Evolutionary conservation across 495 filamentous ascomycete species (phyloP).

Genomic region (Bombardia bombarda): DNA sequence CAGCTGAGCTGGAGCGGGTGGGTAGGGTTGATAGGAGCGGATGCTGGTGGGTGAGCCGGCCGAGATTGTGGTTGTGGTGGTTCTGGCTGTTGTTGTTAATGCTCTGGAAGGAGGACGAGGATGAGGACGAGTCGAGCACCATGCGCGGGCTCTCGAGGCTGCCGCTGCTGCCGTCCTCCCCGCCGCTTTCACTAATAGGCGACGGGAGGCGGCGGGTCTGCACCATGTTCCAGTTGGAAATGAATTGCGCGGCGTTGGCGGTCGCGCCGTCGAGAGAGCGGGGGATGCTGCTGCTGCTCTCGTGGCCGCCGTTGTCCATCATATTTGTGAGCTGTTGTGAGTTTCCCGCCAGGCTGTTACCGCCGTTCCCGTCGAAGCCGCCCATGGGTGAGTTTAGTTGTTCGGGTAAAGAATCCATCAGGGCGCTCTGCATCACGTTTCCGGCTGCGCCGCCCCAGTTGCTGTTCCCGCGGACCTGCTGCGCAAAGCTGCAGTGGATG

Average conservation of each 20-base stretch:
- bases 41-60: slow-evolving; percentile 31
- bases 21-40: slow-evolving; percentile 17
- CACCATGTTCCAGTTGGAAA: slow-evolving; percentile 39
- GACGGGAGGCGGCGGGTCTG: slow-evolving; percentile 56
- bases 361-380: slow-evolving; percentile 19
- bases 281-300: slow-evolving; percentile 25
- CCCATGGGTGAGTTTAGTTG: slow-evolving; percentile 33
- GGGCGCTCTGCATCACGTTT: slow-evolving; percentile 14
- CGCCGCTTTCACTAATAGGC: slow-evolving; percentile 61
- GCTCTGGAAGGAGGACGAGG: slow-evolving; percentile 13
- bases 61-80: slow-evolving; percentile 22
- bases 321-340: neutral
- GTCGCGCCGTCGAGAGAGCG: slow-evolving; percentile 29
- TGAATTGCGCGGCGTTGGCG: slow-evolving; percentile 15
- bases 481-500: slow-evolving; percentile 41
- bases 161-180: slow-evolving; percentile 26
- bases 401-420: slow-evolving; percentile 29
- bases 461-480: slow-evolving; percentile 37
- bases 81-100: slow-evolving; percentile 18
- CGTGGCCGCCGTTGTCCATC: slow-evolving; percentile 3
- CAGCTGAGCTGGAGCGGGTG: slow-evolving; percentile 11
- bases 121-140: slow-evolving; percentile 33
- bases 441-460: slow-evolving; percentile 26
- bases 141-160: slow-evolving; percentile 26
- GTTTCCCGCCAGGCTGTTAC: too few species aligned